Percentiles rank a stretch among this genome's conserved stretches.
Evolutionary conservation across 2,329 filamentous ascomycete genomes (phyloP).

Genomic region (Rutstroemia sp.): DNA sequence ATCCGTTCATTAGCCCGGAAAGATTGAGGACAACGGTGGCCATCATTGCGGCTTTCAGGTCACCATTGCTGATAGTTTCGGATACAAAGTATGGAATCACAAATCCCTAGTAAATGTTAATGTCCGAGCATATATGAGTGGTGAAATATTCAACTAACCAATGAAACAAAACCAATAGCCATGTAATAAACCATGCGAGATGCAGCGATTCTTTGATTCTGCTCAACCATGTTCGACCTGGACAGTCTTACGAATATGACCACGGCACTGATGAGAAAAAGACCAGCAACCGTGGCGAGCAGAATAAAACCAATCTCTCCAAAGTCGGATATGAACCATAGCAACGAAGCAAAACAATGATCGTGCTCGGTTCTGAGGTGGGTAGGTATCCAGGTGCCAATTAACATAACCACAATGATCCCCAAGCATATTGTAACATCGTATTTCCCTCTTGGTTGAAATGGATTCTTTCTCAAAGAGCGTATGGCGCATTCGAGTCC

Average conservation of each 20-base stretch:
- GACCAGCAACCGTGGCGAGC: conserved; percentile 41
- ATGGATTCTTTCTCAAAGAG: conserved; percentile 46
- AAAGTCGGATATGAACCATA: conserved; percentile 59
- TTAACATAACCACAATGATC: conserved; percentile 41
- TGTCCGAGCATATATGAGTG: neutral
- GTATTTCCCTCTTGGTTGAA: conserved; percentile 52
- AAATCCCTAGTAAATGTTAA: conserved; percentile 40
- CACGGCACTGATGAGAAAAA: conserved; percentile 43
- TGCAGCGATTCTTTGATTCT: conserved; percentile 53
- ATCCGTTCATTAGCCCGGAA: conserved; percentile 56
- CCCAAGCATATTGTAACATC: conserved; percentile 49
- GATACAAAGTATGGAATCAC: conserved; percentile 58
- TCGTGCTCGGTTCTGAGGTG: conserved; percentile 47
- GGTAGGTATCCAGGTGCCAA: conserved; percentile 53
- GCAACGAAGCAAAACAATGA: conserved; percentile 58
- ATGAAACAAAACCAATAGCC: conserved; percentile 46
- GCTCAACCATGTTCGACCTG: conserved; percentile 45
- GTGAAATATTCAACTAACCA: conserved; percentile 39
- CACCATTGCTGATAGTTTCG: conserved; percentile 39
- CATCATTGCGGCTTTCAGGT: conserved; percentile 50
- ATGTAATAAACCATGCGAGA: conserved; percentile 64
- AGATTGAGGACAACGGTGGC: conserved; percentile 59
- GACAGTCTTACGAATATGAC: conserved; percentile 51
- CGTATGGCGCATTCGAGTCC: conserved; percentile 53
- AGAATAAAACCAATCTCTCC: conserved; percentile 49